Conservation (phyloP, 2,329 filamentous ascomycete genomes). For the Botryotinia convoluta region DNA sequence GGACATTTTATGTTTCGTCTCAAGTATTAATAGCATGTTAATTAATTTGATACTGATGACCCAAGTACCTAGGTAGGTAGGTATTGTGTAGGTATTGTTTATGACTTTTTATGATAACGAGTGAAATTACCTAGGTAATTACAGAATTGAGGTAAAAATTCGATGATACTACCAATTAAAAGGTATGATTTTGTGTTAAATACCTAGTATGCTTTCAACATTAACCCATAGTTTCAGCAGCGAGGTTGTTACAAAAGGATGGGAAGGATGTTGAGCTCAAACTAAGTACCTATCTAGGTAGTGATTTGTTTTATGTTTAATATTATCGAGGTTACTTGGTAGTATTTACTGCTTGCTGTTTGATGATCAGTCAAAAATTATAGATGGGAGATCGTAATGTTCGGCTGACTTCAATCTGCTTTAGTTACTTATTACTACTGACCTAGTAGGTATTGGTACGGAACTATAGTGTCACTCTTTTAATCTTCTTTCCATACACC, state of each 20-base stretch:
- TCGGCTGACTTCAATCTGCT: background rate
- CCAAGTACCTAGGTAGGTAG: background rate
- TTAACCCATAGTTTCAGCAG: no score
- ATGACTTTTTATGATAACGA: background rate
- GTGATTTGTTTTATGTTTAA: no score
- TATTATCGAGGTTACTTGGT: no score
- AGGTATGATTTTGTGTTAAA: no score
- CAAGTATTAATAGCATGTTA: background rate
- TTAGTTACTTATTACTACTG: background rate
- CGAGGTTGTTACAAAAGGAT: no score
- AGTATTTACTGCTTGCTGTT: no score
- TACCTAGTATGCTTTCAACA: no score
- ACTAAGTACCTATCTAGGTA: no score
- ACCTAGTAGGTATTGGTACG: background rate
- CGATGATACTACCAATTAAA: no score
- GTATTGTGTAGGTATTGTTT: background rate
- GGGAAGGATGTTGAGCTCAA: no score
- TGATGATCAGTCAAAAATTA: background rate
- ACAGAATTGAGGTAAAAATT: no score
- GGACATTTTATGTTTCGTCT: background rate
- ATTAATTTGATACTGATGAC: background rate
- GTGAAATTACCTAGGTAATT: background rate
- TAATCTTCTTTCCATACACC: background rate
- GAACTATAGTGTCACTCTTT: background rate
- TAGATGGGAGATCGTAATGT: conserved; percentile 1